Conservation (phyloP, 108 stramenopile species). For the Nitzschia palea region DNA sequence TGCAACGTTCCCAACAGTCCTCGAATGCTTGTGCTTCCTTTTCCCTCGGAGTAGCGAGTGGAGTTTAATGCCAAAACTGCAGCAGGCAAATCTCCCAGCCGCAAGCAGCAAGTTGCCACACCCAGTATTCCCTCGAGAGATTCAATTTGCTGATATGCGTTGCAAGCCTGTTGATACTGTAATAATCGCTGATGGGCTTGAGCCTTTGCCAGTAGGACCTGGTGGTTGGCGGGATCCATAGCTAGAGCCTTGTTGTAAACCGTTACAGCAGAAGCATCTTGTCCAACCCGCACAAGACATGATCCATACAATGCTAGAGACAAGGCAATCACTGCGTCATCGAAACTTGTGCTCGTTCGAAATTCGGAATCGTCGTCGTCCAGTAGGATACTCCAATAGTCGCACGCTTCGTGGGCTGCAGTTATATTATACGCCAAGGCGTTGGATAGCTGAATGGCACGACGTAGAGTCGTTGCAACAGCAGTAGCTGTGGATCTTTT, state of each 20-base stretch:
- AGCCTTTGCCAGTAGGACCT: constrained; percentile 42
- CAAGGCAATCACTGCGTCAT: no score
- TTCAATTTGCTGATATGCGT: constrained; percentile 12
- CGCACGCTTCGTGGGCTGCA: constrained; percentile 40
- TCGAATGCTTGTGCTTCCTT: background rate
- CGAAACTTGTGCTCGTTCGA: no score
- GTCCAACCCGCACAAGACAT: constrained; percentile 59
- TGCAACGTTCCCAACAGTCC: background rate
- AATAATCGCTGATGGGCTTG: constrained; percentile 57
- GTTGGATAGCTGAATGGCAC: constrained; percentile 31
- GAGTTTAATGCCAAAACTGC: constrained; percentile 2
- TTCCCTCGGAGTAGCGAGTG: background rate
- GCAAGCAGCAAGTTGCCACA: constrained; percentile 20
- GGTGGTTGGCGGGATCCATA: background rate
- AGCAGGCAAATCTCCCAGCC: constrained; percentile 8
- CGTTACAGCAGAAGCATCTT: constrained; percentile 46
- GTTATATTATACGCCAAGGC: constrained; percentile 25
- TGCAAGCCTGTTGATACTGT: constrained; percentile 37
- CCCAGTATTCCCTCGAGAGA: background rate
- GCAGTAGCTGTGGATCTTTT: no score
- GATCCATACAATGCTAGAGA: constrained; percentile 52
- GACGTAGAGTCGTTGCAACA: no score
- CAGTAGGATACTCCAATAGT: constrained; percentile 17
- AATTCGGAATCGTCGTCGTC: background rate
- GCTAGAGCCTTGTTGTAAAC: constrained; percentile 29